These are phyloP conservation scores for Prunus fruticosa DNA, from an alignment of 306 rosid genomes.

Conservation along the genomic window DNA sequence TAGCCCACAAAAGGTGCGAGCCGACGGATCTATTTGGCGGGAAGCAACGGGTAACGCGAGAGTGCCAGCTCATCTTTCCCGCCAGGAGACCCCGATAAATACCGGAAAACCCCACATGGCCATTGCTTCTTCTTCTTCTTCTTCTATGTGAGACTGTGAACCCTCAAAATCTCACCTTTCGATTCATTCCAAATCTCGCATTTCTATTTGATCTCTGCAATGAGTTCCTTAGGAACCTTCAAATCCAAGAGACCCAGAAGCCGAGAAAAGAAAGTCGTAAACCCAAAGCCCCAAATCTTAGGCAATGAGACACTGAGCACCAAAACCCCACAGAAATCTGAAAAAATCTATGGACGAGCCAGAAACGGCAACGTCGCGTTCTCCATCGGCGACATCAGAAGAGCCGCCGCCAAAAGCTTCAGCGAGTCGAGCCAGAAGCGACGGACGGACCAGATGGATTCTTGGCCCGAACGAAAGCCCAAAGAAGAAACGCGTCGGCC, in stretches of 20 bases:
- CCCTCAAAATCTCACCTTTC: not conserved
- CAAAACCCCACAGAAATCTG: conserved; percentile 60
- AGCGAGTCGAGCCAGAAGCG: conserved; percentile 20
- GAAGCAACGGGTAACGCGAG: conserved; percentile 31
- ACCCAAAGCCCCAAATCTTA: conserved; percentile 12
- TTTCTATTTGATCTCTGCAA: conserved; percentile 3
- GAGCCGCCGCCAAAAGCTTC: conserved; percentile 11
- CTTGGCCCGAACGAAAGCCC: not conserved
- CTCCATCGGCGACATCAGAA: not conserved
- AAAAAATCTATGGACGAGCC: not conserved
- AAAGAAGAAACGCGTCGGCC: not conserved
- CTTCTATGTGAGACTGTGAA: not conserved
- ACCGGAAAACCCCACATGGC: not conserved
- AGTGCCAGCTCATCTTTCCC: conserved; percentile 26
- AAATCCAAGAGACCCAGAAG: not conserved
- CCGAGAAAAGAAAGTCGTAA: conserved; percentile 44
- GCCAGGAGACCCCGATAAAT: conserved; percentile 17
- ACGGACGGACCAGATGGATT: conserved; percentile 7
- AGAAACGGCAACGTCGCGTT: not conserved
- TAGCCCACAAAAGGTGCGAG: too few relatives aligned
- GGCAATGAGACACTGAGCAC: conserved; percentile 24
- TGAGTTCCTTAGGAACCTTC: conserved; percentile 39
- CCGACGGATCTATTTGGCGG: conserved; percentile 61
- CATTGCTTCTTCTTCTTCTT: not conserved
- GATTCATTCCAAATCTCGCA: not conserved